These are phyloP conservation scores for Colletotrichum sansevieriae DNA, from an alignment of 2,329 filamentous ascomycete species.

Conservation along the genomic window DNA sequence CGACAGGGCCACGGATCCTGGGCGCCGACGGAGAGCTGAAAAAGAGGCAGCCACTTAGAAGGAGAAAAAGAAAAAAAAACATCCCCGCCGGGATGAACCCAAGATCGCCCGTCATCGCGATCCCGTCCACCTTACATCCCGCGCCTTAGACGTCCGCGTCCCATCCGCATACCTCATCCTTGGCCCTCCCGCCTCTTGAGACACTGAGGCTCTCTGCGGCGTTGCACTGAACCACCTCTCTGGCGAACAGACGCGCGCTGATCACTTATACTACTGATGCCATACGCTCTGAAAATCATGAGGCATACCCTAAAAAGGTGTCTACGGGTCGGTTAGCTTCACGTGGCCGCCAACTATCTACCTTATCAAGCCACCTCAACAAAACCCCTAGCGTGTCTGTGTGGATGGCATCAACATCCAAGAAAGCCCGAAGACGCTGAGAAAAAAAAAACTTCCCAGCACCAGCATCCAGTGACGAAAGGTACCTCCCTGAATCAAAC, in stretches of 20 bases:
- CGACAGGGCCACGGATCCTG: conserved; percentile 12
- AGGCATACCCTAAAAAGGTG: conserved; percentile 7
- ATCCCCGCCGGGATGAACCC: conserved; percentile 15
- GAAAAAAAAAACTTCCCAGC: not conserved
- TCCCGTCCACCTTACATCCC: conserved; percentile 12
- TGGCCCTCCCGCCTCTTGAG: conserved; percentile 8
- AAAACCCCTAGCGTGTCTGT: conserved; percentile 23
- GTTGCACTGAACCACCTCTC: conserved; percentile 31
- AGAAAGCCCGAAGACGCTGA: conserved; percentile 17
- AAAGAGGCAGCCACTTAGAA: not conserved
- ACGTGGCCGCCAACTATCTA: conserved; percentile 30
- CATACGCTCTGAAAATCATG: not conserved
- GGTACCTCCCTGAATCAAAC: not conserved
- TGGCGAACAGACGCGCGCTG: conserved; percentile 29
- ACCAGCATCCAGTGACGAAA: conserved; percentile 19
- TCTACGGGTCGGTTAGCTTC: not conserved
- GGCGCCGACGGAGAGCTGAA: not conserved
- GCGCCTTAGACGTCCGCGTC: not conserved
- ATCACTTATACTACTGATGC: not conserved
- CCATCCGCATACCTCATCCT: conserved; percentile 26
- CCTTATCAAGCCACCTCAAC: conserved; percentile 30
- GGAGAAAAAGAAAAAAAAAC: not conserved
- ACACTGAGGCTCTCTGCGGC: conserved; percentile 29
- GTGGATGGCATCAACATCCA: not conserved
- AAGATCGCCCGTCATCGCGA: conserved; percentile 36